Evolutionary conservation across 768 basidiomycete genomes (phyloP), one percentile per base, ranked within the genome.

Genomic region (Xanthoconium purpureum): DNA sequence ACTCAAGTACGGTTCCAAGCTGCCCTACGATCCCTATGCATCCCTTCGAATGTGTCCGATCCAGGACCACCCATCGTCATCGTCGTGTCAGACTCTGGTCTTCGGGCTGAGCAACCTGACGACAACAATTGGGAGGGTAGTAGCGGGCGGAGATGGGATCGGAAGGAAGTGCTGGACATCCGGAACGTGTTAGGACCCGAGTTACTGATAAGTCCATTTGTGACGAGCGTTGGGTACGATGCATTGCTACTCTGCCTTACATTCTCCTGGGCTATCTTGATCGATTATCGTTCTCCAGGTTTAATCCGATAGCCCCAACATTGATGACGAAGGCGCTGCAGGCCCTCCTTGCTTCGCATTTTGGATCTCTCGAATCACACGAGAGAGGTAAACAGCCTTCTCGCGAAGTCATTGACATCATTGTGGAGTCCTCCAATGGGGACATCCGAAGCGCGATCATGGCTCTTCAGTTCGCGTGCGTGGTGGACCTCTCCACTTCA

Each of bases 371-470:
- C 33, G 48, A 60, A 10, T 45, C 55, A 18, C 44, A 45, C 0
- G 53, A 30, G 17, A 60, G 42, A 35, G 65, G 70, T 4, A 66
- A 68, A 13, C 71, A 73, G 7, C 85, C 85, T 0, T 76, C 85
- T 0, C 84, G 84, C 54, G 88, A 89, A 6, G 79, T 83, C 1
- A 64, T 97, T 0, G 88, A 96, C 50, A 71, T 85, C 18, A 80
- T 98, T 56, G 82, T 94, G 6, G 84, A 86, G 49, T 83, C 89
- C 2, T 80, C 90, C 4, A 89, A 89, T 64, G 97, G 97, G 0
- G 97, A 99, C 66, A 90, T 99, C 37, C 79, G 97, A 42, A 91
- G 89, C 54, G 96, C 95, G 1, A 82, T 98, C 57, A 98, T 96
- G 85, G 86, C 89, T 0, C 78, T 98, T 8, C 91, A 99, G 67